phyloP scores from a whole-genome alignment of 2,329 filamentous ascomycete species.

The Aaosphaeria pasadenensis region DNA sequence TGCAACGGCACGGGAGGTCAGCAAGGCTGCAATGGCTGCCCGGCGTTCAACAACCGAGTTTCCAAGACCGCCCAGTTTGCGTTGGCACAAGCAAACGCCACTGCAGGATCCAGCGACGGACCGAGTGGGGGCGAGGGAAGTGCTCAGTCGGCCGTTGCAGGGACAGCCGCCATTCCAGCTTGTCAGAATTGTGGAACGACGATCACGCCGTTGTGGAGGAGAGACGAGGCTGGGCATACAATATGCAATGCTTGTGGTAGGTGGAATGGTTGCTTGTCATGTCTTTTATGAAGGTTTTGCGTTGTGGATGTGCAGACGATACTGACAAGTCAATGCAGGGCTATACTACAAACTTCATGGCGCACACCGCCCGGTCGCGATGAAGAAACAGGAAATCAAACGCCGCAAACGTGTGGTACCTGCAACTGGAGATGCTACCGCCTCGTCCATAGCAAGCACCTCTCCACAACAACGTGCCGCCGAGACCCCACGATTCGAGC shows the following conservation, averaged over 20 bases:
- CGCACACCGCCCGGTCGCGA: slow-evolving; percentile 88
- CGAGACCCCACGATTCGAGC: slow-evolving; percentile 27
- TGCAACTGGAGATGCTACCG: slow-evolving; percentile 50
- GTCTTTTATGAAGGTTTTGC: background rate
- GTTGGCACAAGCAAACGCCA: slow-evolving; percentile 44
- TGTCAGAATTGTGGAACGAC: slow-evolving; percentile 98
- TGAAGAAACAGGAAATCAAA: slow-evolving; percentile 99
- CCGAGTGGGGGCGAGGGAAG: slow-evolving; percentile 13
- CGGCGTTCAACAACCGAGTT: slow-evolving; percentile 94
- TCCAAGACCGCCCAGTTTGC: slow-evolving; percentile 79
- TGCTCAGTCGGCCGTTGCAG: slow-evolving; percentile 20
- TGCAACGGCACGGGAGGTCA: slow-evolving; percentile 97
- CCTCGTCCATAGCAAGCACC: slow-evolving; percentile 26
- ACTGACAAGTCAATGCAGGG: slow-evolving; percentile 49
- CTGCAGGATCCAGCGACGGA: slow-evolving; percentile 11
- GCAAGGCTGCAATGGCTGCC: slow-evolving; percentile 91
- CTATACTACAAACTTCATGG: slow-evolving; percentile 96
- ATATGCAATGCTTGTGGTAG: slow-evolving; percentile 98
- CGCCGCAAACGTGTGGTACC: slow-evolving; percentile 91
- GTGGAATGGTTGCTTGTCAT: slow-evolving; percentile 32
- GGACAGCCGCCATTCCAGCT: slow-evolving; percentile 71
- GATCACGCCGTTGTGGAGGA: slow-evolving; percentile 91
- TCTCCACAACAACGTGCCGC: slow-evolving; percentile 26
- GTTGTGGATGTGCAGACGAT: background rate
- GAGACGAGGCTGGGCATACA: slow-evolving; percentile 90